phyloP scores from a whole-genome alignment of 1,284 basidiomycete genomes.

The Microbotryum scabiosae region DNA sequence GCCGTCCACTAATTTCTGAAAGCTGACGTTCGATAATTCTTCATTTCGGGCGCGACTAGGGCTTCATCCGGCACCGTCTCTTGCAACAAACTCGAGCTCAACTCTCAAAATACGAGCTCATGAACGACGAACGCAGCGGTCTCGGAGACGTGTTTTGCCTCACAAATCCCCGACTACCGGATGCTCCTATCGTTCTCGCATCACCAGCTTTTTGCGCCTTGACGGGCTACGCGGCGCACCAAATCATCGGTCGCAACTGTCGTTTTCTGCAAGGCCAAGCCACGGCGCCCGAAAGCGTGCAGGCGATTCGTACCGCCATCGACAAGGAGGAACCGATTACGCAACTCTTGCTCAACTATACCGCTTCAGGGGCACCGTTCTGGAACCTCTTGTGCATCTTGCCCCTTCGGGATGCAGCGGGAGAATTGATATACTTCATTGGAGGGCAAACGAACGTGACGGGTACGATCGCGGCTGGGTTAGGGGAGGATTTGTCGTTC shows the following conservation, averaged over 20 bases:
- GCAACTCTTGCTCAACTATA: constrained; percentile 37
- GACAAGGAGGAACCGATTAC: constrained; percentile 17
- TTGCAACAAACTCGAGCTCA: constrained; percentile 16
- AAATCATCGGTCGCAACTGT: constrained; percentile 37
- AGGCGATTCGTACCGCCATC: constrained; percentile 27
- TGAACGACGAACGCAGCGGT: constrained; percentile 6
- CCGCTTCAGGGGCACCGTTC: constrained; percentile 30
- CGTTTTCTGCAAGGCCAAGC: constrained; percentile 34
- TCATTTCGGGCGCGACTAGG: too few species aligned
- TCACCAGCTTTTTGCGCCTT: constrained; percentile 29
- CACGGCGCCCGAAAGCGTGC: constrained; percentile 22
- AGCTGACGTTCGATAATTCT: too few species aligned
- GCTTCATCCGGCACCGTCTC: constrained; percentile 3
- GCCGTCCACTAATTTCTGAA: too few species aligned
- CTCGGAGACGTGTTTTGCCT: constrained; percentile 24
- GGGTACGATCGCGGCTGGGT: constrained; percentile 6
- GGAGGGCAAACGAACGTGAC: constrained; percentile 26
- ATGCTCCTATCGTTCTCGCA: constrained; percentile 35
- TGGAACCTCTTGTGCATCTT: constrained; percentile 34
- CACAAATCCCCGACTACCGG: constrained; percentile 20
- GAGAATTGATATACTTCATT: constrained; percentile 32
- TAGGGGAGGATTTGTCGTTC: constrained; percentile 6
- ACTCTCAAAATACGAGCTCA: constrained; percentile 9
- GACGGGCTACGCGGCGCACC: constrained; percentile 32
- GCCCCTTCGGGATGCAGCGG: constrained; percentile 30